Percentiles rank a stretch among this genome's conserved stretches.
phyloP scores from a whole-genome alignment of 108 stramenopile genomes.

The Nitzschia sp. region DNA sequence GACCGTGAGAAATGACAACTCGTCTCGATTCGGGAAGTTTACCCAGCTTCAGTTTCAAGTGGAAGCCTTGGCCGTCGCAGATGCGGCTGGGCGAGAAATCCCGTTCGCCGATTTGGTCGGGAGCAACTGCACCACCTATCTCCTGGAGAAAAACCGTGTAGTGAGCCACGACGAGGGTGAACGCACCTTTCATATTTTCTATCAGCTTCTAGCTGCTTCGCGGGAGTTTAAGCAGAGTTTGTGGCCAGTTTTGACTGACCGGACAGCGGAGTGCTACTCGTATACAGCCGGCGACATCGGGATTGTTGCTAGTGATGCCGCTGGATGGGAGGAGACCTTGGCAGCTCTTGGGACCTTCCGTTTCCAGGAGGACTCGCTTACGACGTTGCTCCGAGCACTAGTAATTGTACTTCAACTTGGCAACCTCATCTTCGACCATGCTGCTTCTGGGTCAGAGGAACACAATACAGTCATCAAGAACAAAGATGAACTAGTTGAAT shows the following conservation, averaged over 20 bases:
- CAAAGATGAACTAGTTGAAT: constrained; percentile 46
- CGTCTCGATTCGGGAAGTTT: constrained; percentile 85
- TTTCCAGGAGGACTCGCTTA: constrained; percentile 46
- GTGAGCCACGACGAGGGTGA: constrained; percentile 80
- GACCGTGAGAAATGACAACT: constrained; percentile 77
- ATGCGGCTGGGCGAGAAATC: constrained; percentile 9
- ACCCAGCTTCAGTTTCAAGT: constrained; percentile 71
- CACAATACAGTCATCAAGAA: constrained; percentile 44
- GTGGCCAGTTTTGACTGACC: constrained; percentile 36
- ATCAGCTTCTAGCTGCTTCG: constrained; percentile 70
- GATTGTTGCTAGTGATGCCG: constrained; percentile 42
- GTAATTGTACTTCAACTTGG: constrained; percentile 80
- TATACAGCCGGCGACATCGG: constrained; percentile 52
- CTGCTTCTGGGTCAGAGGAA: constrained; percentile 14
- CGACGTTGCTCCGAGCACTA: constrained; percentile 62
- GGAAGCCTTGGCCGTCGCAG: constrained; percentile 42
- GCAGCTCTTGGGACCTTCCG: constrained; percentile 58
- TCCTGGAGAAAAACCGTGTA: constrained; percentile 93
- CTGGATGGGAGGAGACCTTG: constrained; percentile 65
- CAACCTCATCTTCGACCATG: constrained; percentile 72
- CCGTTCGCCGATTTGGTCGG: constrained; percentile 54
- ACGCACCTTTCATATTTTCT: constrained; percentile 96
- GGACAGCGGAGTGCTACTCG: constrained; percentile 27
- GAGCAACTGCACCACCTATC: constrained; percentile 72
- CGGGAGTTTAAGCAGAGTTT: constrained; percentile 36